Evolutionary conservation across 805 yeast species (phyloP), one percentile per base, ranked within the genome.

Genomic region (Candida ipomoeae): DNA sequence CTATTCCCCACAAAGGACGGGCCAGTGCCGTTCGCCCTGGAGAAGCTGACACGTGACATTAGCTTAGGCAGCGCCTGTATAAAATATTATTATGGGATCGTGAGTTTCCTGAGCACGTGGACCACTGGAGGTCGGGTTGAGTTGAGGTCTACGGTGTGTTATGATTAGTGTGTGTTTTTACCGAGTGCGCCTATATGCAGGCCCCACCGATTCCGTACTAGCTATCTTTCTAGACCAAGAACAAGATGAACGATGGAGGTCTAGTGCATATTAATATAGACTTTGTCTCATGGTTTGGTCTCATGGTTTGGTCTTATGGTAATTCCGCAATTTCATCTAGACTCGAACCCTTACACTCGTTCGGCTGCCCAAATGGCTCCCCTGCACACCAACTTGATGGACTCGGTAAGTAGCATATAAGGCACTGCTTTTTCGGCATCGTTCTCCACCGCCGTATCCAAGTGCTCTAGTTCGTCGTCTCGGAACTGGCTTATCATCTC

Each of bases 371-470:
- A 85, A 46, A 94, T 89, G 6, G 99, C 97, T n/a, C 80, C 86
- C 59, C 80, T 79, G 64, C 97, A 91, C 1, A 91, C 82, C 45
- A 76, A 64, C 65, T 91, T 92, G 57, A 94, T 90, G 5, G 84
- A 81, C 65, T 92, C 98, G 0, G 97, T 92, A 44, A 94, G 74
- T 33, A 92, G 65, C 78, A 87, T 79, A 68, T 94, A 94, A 1
- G 98, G 98, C 45, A 89, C 87, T 2, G 99, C 99, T 59, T 83
- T 82, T 57, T 90, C 88, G 0, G 98, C 91, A 65, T 92, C 98
- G 62, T 94, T 78, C 58, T 87, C 86, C 18, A 94, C 81, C 0
- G 99, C 99, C 0, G 96, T 92, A 58, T 94, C 89, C 58, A 94
- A 76, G 72, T 94, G 99, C 68, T 92, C 98, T 53, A 92, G 75